phyloP scores from a whole-genome alignment of 805 yeast species.

The Sugiyamaella mastotermitis region DNA sequence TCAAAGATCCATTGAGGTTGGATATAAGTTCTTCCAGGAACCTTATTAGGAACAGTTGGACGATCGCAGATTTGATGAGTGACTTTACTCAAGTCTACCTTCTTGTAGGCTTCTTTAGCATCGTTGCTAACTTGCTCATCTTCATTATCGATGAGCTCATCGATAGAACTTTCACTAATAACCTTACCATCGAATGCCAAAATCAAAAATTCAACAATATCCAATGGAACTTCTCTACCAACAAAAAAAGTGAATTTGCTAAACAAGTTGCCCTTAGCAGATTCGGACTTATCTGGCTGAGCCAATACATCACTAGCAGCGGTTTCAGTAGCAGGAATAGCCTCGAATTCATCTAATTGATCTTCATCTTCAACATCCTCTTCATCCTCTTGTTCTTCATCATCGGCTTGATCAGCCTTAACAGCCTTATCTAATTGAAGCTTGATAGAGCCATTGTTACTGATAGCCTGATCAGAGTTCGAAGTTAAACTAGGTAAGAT shows the following conservation, averaged over 20 bases:
- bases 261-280: constrained; percentile 59
- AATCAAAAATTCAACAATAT: constrained; percentile 80
- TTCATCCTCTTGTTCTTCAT: constrained; percentile 22
- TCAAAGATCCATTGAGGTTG: constrained; percentile 99
- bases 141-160: constrained; percentile 52
- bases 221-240: constrained; percentile 94
- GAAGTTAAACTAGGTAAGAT: background rate
- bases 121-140: constrained; percentile 39
- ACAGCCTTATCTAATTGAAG: constrained; percentile 34
- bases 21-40: constrained; percentile 85
- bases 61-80: constrained; percentile 96
- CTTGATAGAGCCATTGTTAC: constrained; percentile 35
- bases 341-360: constrained; percentile 65
- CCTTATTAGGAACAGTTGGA: constrained; percentile 69
- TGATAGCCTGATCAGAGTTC: constrained; percentile 35
- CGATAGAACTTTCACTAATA: constrained; percentile 81
- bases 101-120: constrained; percentile 26
- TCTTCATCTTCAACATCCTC: constrained; percentile 35
- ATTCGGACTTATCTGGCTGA: constrained; percentile 48
- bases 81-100: constrained; percentile 56
- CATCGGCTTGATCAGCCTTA: constrained; percentile 29
- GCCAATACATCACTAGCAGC: constrained; percentile 48
- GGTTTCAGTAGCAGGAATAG: constrained; percentile 39
- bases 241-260: constrained; percentile 73
- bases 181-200: constrained; percentile 81